These are phyloP conservation scores for Colletotrichum godetiae DNA, from an alignment of 2,329 filamentous ascomycete species.

Conservation along the genomic window DNA sequence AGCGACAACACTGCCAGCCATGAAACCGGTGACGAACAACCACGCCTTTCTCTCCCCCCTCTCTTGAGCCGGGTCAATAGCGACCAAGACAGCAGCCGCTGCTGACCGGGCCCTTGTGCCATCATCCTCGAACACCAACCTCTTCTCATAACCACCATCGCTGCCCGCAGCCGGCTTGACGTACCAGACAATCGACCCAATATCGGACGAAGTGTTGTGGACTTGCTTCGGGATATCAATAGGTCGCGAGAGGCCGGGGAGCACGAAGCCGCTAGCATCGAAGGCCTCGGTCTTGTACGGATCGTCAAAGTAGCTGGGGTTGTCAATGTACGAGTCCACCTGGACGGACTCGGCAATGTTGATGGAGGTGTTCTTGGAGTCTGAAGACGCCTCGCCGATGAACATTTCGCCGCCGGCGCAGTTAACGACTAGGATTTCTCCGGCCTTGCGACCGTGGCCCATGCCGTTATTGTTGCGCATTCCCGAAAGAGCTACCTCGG, in stretches of 20 bases:
- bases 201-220: constrained; percentile 48
- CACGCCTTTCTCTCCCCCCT: constrained; percentile 60
- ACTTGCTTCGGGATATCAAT: constrained; percentile 48
- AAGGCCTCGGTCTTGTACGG: constrained; percentile 54
- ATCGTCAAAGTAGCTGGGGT: constrained; percentile 68
- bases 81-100: constrained; percentile 64
- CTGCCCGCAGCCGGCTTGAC: constrained; percentile 26
- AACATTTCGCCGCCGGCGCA: constrained; percentile 59
- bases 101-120: constrained; percentile 60
- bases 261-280: constrained; percentile 66
- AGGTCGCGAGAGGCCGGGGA: constrained; percentile 57
- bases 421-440: constrained; percentile 57
- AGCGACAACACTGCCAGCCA: constrained; percentile 60
- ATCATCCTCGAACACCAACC: constrained; percentile 69
- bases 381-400: constrained; percentile 45
- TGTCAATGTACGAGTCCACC: constrained; percentile 62
- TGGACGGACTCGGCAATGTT: constrained; percentile 54
- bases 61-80: constrained; percentile 58
- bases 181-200: constrained; percentile 61
- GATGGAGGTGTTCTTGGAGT: constrained; percentile 45
- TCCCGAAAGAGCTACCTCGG: constrained; percentile 53
- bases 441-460: constrained; percentile 54
- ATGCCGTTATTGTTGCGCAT: constrained; percentile 69
- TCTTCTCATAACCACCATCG: constrained; percentile 51
- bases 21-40: constrained; percentile 68